Percentiles rank a stretch among this genome's conserved stretches.
These are phyloP conservation scores for Paralagenidium karlingii DNA, from an alignment of 352 stramenopile species.

Conservation along the genomic window DNA sequence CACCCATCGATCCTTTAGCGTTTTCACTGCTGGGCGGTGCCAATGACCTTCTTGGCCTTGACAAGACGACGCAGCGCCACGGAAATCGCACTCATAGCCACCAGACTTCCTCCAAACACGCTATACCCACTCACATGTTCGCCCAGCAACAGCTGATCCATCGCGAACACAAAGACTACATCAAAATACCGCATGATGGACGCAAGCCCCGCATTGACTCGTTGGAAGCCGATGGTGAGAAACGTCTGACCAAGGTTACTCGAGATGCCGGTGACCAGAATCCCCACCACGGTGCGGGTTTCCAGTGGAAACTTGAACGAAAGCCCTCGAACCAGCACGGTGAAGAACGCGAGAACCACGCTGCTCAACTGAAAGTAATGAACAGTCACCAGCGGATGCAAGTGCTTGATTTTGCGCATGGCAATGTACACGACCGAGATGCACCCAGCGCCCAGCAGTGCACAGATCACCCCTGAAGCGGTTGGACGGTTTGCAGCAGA, in stretches of 20 bases:
- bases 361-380: not conserved
- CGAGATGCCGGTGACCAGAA: conserved; percentile 8
- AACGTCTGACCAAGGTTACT: conserved; percentile 10
- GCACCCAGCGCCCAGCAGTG: too few species aligned
- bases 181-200: conserved; percentile 17
- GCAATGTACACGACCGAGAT: conserved; percentile 4
- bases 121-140: conserved; percentile 12
- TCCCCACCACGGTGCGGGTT: not conserved
- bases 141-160: conserved; percentile 10
- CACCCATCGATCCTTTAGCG: too few species aligned
- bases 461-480: conserved; percentile 1
- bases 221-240: conserved; percentile 16
- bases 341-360: too few species aligned
- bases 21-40: too few species aligned
- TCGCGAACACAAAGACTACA: conserved; percentile 16
- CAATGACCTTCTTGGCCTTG: too few species aligned
- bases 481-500: too few species aligned
- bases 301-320: conserved; percentile 3
- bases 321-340: not conserved
- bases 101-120: too few species aligned
- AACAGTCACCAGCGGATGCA: not conserved
- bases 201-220: conserved; percentile 13
- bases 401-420: conserved; percentile 5
- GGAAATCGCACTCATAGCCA: conserved; percentile 4
- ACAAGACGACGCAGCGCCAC: conserved; percentile 6